A percentile compares a stretch with the other conserved stretches of the same genome.
Evolutionary conservation across 2,329 filamentous ascomycete genomes (phyloP).

Genomic region (Colletotrichum cordylinicola): DNA sequence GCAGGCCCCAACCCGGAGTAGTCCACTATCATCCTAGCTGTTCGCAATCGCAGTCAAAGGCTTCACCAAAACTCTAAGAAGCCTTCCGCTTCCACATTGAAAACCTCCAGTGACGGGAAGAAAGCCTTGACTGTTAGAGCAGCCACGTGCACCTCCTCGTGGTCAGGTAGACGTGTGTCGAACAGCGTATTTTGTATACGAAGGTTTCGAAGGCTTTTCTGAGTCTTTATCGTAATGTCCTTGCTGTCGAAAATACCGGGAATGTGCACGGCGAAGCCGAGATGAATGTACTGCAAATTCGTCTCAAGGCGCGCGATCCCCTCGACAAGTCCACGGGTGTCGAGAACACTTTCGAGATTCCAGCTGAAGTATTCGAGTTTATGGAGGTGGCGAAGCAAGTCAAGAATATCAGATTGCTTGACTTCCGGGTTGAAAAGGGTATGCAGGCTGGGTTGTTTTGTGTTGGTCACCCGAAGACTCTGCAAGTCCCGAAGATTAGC

Average conservation of each 20-base stretch:
- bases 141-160: neutral
- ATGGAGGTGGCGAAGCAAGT: neutral
- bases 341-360: neutral
- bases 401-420: neutral
- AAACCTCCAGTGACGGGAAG: neutral
- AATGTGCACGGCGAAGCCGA: neutral
- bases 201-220: neutral
- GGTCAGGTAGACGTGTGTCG: neutral
- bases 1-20: neutral
- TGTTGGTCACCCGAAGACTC: neutral
- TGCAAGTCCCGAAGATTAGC: neutral
- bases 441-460: neutral
- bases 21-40: neutral
- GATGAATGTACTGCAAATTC: neutral
- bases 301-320: neutral
- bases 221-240: neutral
- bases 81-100: neutral
- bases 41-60: neutral
- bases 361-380: neutral
- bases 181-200: neutral
- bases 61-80: neutral
- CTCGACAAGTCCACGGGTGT: neutral
- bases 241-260: neutral
- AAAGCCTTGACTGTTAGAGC: neutral
- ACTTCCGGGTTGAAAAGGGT: neutral